Conservation (phyloP, 2,329 filamentous ascomycete genomes). For the Ascochyta pisi region DNA sequence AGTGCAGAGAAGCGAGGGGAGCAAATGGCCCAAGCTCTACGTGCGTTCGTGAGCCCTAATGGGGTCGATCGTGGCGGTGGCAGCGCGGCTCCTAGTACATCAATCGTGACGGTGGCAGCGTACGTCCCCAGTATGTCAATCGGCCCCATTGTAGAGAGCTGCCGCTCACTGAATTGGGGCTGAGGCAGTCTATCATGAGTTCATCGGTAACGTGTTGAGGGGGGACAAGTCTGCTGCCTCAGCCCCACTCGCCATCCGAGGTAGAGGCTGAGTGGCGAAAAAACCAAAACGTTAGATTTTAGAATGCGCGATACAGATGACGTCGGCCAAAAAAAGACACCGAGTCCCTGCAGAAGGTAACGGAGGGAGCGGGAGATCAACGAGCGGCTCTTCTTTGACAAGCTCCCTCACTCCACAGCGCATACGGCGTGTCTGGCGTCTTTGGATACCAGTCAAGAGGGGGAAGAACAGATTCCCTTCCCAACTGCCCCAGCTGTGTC, state of each 20-base stretch:
- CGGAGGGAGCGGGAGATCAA: constrained; percentile 5
- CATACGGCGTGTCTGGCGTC: constrained; percentile 3
- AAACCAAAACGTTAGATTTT: neutral
- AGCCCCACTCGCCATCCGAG: neutral
- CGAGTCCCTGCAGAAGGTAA: neutral
- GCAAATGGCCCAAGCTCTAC: neutral
- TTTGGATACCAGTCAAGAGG: constrained; percentile 3
- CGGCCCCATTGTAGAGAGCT: neutral
- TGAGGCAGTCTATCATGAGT: neutral
- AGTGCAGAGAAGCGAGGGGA: neutral
- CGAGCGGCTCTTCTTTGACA: neutral
- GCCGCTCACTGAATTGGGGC: neutral
- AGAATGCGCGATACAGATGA: neutral
- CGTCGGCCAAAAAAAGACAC: neutral
- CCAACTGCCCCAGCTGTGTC: neutral
- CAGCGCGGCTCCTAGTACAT: no score
- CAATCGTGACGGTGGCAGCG: no score
- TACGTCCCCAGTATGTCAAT: no score
- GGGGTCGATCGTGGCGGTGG: no score
- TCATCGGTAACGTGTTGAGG: neutral
- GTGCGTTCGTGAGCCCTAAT: neutral
- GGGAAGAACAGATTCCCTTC: neutral
- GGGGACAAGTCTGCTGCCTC: neutral
- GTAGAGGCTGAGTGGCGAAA: neutral
- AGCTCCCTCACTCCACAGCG: neutral